Evolutionary conservation across 2,329 filamentous ascomycete genomes (phyloP).

Genomic region (Eutypella sp.): DNA sequence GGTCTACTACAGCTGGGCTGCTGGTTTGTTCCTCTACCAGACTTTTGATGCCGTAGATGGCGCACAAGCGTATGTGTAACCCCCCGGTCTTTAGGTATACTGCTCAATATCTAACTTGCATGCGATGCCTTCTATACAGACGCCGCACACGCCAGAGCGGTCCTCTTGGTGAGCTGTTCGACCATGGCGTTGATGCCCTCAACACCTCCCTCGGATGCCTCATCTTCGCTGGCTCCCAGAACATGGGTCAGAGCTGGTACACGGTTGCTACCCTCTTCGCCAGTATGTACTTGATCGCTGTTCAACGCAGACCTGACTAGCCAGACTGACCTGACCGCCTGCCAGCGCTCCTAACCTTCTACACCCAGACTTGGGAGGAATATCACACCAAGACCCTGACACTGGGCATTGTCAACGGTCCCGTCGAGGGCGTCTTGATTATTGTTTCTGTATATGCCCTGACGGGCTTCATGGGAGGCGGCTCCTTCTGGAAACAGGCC

Average conservation of each 20-base stretch:
- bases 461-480: conserved; percentile 81
- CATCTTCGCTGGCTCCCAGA: conserved; percentile 87
- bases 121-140: conserved; percentile 38
- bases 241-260: conserved; percentile 87
- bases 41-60: conserved; percentile 98
- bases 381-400: conserved; percentile 97
- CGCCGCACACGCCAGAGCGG: conserved; percentile 88
- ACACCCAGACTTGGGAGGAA: conserved; percentile 98
- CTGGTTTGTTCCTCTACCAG: conserved; percentile 92
- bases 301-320: conserved; percentile 3
- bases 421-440: conserved; percentile 88
- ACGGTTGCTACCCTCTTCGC: conserved; percentile 81
- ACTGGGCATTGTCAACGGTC: conserved; percentile 85
- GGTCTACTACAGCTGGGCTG: conserved; percentile 91
- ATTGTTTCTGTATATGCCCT: conserved; percentile 76
- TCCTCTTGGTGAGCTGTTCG: conserved; percentile 91
- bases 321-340: conserved; percentile 10
- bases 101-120: conserved; percentile 7
- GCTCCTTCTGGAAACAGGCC: conserved; percentile 86
- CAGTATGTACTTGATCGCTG: conserved; percentile 45
- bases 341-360: conserved; percentile 87
- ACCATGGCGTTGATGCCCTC: conserved; percentile 93
- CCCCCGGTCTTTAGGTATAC: conserved; percentile 1
- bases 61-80: conserved; percentile 69
- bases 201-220: conserved; percentile 94